A percentile compares a stretch with the other conserved stretches of the same genome.
Conservation (phyloP, 306 rosid genomes). For the Medicago ruthenica region DNA sequence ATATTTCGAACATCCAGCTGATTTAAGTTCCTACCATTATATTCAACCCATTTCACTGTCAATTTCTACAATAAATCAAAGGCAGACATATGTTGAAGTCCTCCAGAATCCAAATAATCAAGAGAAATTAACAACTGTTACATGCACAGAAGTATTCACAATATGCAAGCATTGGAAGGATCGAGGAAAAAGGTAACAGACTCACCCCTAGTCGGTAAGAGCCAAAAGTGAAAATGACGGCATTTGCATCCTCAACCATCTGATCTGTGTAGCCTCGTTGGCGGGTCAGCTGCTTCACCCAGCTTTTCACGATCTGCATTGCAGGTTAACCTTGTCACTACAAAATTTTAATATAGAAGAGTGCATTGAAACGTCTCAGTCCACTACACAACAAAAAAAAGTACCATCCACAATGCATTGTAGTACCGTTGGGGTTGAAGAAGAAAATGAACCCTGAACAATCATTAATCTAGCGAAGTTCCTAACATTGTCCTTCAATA, state of each 20-base stretch:
- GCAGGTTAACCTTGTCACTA: slow-evolving; percentile 39
- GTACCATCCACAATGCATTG: slow-evolving; percentile 18
- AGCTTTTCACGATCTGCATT: slow-evolving; percentile 77
- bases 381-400: neutral
- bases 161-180: slow-evolving; percentile 23
- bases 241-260: slow-evolving; percentile 96
- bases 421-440: slow-evolving; percentile 13
- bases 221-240: slow-evolving; percentile 90
- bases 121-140: slow-evolving; percentile 15
- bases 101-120: slow-evolving; percentile 22
- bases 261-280: slow-evolving; percentile 92
- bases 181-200: slow-evolving; percentile 8
- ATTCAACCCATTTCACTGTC: neutral
- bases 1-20: neutral
- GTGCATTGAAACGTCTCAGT: slow-evolving; percentile 16
- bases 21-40: slow-evolving; percentile 8
- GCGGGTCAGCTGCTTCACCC: slow-evolving; percentile 92
- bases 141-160: slow-evolving; percentile 9
- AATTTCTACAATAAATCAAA: slow-evolving; percentile 6
- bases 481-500: slow-evolving; percentile 24
- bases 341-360: slow-evolving; percentile 26
- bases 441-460: slow-evolving; percentile 14
- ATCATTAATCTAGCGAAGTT: slow-evolving; percentile 24
- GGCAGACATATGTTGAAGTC: slow-evolving; percentile 6
- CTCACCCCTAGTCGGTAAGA: slow-evolving; percentile 93